phyloP scores from a whole-genome alignment of 306 rosid genomes.

The Trifolium repens region DNA sequence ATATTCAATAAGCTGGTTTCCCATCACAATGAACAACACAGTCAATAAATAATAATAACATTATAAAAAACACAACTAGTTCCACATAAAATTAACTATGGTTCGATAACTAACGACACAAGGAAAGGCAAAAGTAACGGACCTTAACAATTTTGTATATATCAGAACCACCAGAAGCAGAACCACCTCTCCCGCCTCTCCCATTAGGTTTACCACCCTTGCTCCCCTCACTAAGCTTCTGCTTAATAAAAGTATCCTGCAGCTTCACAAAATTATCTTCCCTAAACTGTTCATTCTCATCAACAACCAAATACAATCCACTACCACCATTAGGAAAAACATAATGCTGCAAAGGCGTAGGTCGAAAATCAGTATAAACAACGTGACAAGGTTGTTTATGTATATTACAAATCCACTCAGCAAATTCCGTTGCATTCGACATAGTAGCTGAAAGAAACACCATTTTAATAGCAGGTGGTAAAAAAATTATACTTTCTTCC shows the following conservation, averaged over 20 bases:
- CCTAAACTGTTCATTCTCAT: conserved; percentile 82
- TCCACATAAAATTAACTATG: neutral
- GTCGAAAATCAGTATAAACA: conserved; percentile 93
- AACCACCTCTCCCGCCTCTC: conserved; percentile 66
- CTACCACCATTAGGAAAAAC: conserved; percentile 79
- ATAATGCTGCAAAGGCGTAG: conserved; percentile 93
- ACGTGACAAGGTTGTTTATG: conserved; percentile 97
- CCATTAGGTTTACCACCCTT: conserved; percentile 63
- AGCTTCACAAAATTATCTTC: conserved; percentile 82
- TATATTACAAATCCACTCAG: conserved; percentile 91
- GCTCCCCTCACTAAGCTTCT: conserved; percentile 57
- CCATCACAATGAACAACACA: neutral
- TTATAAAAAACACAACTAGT: neutral
- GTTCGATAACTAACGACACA: neutral
- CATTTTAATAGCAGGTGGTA: conserved; percentile 94
- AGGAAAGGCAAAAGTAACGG: conserved; percentile 4
- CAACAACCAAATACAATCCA: conserved; percentile 89
- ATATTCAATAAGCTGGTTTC: neutral
- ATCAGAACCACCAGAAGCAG: conserved; percentile 80
- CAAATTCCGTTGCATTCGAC: conserved; percentile 96
- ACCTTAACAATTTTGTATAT: conserved; percentile 96
- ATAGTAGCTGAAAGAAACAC: conserved; percentile 93
- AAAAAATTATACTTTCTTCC: conserved; percentile 97
- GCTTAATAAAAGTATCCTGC: conserved; percentile 72
- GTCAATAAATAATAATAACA: neutral